Conservation (phyloP, 2,329 filamentous ascomycete genomes). For the Sporothrix dimorphospora region DNA sequence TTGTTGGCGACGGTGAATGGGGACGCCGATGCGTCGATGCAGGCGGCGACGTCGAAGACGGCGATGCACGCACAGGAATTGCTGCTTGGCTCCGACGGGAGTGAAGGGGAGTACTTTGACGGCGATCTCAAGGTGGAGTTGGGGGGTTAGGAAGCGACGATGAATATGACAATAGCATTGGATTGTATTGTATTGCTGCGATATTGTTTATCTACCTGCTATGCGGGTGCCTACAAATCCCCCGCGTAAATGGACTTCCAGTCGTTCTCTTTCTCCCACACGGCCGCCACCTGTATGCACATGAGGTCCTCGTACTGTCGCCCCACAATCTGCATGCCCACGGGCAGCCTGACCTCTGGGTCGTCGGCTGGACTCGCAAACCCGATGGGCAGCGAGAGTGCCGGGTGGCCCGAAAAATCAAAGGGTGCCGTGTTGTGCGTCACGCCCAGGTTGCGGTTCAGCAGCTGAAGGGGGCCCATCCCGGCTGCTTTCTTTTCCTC, state of each 20-base stretch:
- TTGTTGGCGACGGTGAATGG: not conserved
- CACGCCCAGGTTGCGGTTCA: conserved; percentile 41
- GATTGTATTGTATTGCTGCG: too few relatives aligned
- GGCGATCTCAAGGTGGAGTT: conserved; percentile 1
- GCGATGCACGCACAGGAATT: not conserved
- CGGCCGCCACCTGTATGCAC: conserved; percentile 38
- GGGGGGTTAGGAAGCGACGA: too few relatives aligned
- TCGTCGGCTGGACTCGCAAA: conserved; percentile 35
- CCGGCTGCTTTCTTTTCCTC: conserved; percentile 43
- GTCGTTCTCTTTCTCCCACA: conserved; percentile 35
- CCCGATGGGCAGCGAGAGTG: conserved; percentile 50
- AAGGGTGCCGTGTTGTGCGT: conserved; percentile 49
- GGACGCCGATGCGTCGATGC: not conserved
- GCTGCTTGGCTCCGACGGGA: not conserved
- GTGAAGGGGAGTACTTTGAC: not conserved
- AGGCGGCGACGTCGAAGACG: not conserved
- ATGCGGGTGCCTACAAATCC: not conserved
- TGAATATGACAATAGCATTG: too few relatives aligned
- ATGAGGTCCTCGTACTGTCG: conserved; percentile 37
- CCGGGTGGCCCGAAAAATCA: conserved; percentile 55
- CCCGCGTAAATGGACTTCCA: not conserved
- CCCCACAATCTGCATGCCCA: conserved; percentile 41
- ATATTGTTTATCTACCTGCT: too few relatives aligned
- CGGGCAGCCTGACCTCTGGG: conserved; percentile 35
- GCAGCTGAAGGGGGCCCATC: conserved; percentile 43